Base-by-base conservation (phyloP, 192 early-diverging fungal genomes). In the Coemansia furcata region DNA sequence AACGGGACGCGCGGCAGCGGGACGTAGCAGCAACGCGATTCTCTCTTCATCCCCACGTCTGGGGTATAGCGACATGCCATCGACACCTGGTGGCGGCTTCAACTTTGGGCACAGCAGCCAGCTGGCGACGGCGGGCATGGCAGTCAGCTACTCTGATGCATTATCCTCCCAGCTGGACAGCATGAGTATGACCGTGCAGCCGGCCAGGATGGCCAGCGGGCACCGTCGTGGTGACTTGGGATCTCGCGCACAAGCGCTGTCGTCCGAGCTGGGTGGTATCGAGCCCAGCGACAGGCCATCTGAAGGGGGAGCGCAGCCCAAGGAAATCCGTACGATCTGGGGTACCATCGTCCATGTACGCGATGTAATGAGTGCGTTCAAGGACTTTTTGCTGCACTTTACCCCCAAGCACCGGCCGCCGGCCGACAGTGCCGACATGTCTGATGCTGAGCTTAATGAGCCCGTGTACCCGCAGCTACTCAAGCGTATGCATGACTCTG, bases 341-440 rank as follows among this genome's bases (percentile, higher is more conserved):
- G 96, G 96, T 44, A 98, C 96, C 0, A 92, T 92, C 17, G 87
- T 98, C 71, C 90, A 93, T 58, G 89, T 98, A 58, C 87, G 92
- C 46, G 93, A 95, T 21, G 85, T 89, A 35, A 94, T 93, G 84
- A 57, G 62, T 1, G 78, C 79, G 30, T 98, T 98, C 78, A 79
- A 86, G 33, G 87, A 94, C 60, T 98, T 98, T 69, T 67, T 98
- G 74, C 64, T 62, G 23, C 85, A 92, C 65, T 98, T 92, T 73
- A 87, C 83, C 21, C 59, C 88, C 40, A 55, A 72, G 49, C 73
- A 88, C 66, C 83, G 85, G 52, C 86, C 85, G n/a, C 65, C 66
- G 17, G 70, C 84, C 42, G 50, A 54, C 26, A 62, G 65, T 36
- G 40, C 72, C 35, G 14, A 17, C 12, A 50, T 86, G 32, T 68